Conservation (phyloP, 768 basidiomycete species). For the Amanita pallidorosea region DNA sequence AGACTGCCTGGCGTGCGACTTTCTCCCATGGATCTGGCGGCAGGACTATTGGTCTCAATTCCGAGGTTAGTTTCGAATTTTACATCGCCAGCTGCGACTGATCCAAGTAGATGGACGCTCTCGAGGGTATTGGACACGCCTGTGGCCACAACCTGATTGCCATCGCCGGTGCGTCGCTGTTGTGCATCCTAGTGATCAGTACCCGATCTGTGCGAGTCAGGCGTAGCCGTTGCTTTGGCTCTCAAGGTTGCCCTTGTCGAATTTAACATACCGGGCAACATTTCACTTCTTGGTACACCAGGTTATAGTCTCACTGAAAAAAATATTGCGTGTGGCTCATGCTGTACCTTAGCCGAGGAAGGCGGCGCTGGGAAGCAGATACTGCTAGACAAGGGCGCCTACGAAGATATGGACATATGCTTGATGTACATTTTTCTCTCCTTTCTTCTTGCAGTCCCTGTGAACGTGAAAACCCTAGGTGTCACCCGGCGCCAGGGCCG, state of each 20-base stretch:
- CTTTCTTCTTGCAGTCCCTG: not conserved
- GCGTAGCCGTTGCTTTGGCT: constrained; percentile 62
- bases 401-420: constrained; percentile 68
- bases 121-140: constrained; percentile 54
- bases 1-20: constrained; percentile 69
- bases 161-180: constrained; percentile 29
- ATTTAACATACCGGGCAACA: constrained; percentile 53
- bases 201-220: constrained; percentile 16
- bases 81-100: not conserved
- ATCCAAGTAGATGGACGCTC: constrained; percentile 46
- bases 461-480: constrained; percentile 33
- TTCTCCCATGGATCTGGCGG: constrained; percentile 59
- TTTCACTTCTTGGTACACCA: constrained; percentile 70
- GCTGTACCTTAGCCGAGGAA: constrained; percentile 56
- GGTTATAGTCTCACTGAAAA: constrained; percentile 27
- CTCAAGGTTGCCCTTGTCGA: constrained; percentile 53
- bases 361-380: constrained; percentile 63
- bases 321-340: not conserved
- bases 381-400: constrained; percentile 62
- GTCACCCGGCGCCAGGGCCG: constrained; percentile 75
- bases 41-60: constrained; percentile 67
- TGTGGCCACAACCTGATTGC: constrained; percentile 83
- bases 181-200: not conserved
- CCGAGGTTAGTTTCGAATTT: constrained; percentile 37
- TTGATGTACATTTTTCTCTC: constrained; percentile 41